These are phyloP conservation scores for Lactuca saligna DNA, from an alignment of 129 eudicot genomes.

Conservation along the genomic window DNA sequence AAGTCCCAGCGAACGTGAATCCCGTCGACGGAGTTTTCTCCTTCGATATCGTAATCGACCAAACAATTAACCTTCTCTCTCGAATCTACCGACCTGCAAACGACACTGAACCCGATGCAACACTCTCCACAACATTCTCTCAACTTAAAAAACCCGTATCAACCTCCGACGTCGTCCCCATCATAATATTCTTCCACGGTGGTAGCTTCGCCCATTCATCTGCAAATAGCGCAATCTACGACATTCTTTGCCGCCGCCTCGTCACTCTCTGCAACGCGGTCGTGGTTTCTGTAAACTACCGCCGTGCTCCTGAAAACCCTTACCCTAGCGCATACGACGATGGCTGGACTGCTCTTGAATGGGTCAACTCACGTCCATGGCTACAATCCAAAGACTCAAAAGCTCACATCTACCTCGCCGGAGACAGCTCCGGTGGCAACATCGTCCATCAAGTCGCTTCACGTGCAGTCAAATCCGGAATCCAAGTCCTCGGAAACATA, in stretches of 20 bases:
- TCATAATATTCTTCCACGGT: slow-evolving; percentile 67
- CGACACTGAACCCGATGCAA: slow-evolving; percentile 20
- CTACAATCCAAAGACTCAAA: slow-evolving; percentile 58
- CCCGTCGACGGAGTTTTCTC: slow-evolving; percentile 75
- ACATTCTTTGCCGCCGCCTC: slow-evolving; percentile 61
- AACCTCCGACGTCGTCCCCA: slow-evolving; percentile 47
- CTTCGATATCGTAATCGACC: slow-evolving; percentile 60
- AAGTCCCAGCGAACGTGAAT: slow-evolving; percentile 60
- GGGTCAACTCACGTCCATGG: slow-evolving; percentile 65
- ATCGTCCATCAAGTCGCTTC: slow-evolving; percentile 55
- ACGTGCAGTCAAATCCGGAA: slow-evolving; percentile 39
- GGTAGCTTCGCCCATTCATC: slow-evolving; percentile 78
- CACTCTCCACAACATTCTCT: slow-evolving; percentile 15
- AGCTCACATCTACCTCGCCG: slow-evolving; percentile 58
- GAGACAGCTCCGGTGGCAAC: slow-evolving; percentile 79
- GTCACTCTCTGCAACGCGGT: slow-evolving; percentile 52
- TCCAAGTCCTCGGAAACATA: slow-evolving; percentile 53
- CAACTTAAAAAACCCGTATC: slow-evolving; percentile 46
- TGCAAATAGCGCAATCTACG: slow-evolving; percentile 61
- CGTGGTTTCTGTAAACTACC: slow-evolving; percentile 57
- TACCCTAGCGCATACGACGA: slow-evolving; percentile 66
- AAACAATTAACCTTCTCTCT: slow-evolving; percentile 40
- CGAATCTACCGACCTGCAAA: slow-evolving; percentile 50
- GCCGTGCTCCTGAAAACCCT: slow-evolving; percentile 64
- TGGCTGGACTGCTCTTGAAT: slow-evolving; percentile 58